Evolutionary conservation across 352 stramenopile genomes (phyloP), one percentile per base, ranked within the genome.

Genomic region (Pythium guiyangense): DNA sequence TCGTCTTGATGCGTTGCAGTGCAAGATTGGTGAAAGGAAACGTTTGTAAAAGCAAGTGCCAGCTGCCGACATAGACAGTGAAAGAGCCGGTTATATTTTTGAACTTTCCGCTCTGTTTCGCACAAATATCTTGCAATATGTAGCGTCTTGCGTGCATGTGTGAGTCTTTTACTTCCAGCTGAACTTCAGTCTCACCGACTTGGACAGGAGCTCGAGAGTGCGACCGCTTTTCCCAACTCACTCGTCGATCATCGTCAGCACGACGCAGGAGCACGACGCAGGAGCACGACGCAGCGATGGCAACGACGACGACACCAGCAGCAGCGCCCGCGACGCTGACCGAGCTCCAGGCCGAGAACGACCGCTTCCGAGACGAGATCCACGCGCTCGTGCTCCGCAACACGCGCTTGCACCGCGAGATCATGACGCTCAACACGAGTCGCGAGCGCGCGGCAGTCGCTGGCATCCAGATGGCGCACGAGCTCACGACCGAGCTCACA

Each of bases 371-470:
- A 42, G 64, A 73, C 45, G 70, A 88, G 66, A 86, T 90, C 56
- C 66, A 86, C 49, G 65, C 61, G 53, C 67, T 88, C 57, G 66
- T 84, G 46, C 67, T 70, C 49, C 63, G 70, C 68, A 90, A 90
- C 63, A 84, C 66, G 47, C 74, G 65, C 40, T 77, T 88, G 61
- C 71, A 90, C 66, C 74, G 74, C 72, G 77, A 90, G 54, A 67
- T 84, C 49, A 66, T 74, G 65, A 49, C 64, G 52, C 66, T 88
- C 34, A 70, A 77, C 52, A 70, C 59, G 25, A 67, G 79, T 37
- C 77, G 71, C 54, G 72, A 87, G 45, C 62, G 70, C 45, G 66
- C 84, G 3, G 64, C 77, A 31, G 64, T 58, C 10, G 35, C 66
- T 2, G 71, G 74, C 50, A 68, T 68, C 54, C 58, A 75, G n/a